These are phyloP conservation scores for Penicillium sp. DNA, from an alignment of 2,329 filamentous ascomycete species.

Conservation along the genomic window DNA sequence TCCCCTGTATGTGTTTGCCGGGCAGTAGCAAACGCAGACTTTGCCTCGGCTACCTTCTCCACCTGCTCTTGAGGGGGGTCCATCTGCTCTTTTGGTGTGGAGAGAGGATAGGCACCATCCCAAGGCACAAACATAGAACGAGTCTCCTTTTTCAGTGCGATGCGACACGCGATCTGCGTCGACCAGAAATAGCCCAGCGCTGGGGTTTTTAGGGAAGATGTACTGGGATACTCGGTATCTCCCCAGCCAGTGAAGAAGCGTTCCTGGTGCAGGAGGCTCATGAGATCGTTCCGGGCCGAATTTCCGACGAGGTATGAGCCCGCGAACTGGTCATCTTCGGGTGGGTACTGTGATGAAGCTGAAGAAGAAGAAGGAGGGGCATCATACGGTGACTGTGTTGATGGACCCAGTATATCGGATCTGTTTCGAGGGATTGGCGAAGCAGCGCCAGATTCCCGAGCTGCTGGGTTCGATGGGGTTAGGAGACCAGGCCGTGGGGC, in stretches of 20 bases:
- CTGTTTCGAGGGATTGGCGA: slow-evolving; percentile 24
- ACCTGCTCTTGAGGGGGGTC: background rate
- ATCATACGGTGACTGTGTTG: slow-evolving; percentile 16
- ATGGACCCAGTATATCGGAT: slow-evolving; percentile 9
- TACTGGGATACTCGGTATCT: slow-evolving; percentile 52
- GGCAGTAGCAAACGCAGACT: slow-evolving; percentile 2
- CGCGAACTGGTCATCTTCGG: slow-evolving; percentile 30
- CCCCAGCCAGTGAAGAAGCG: slow-evolving; percentile 96
- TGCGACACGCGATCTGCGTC: slow-evolving; percentile 78
- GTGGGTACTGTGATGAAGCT: slow-evolving; percentile 10
- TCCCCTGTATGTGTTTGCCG: background rate
- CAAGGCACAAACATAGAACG: slow-evolving; percentile 36
- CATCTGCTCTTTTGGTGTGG: slow-evolving; percentile 8
- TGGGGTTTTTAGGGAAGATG: slow-evolving; percentile 65
- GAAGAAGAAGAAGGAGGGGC: slow-evolving; percentile 34
- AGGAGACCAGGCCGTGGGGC: slow-evolving; percentile 6
- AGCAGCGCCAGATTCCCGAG: slow-evolving; percentile 17
- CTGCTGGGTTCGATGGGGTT: slow-evolving; percentile 9
- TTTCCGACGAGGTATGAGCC: slow-evolving; percentile 41
- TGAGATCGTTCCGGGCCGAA: slow-evolving; percentile 49
- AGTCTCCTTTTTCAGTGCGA: slow-evolving; percentile 72
- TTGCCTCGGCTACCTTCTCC: background rate
- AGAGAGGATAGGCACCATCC: slow-evolving; percentile 1
- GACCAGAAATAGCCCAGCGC: slow-evolving; percentile 87
- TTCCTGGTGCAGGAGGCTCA: slow-evolving; percentile 85